phyloP scores from a whole-genome alignment of 179 eudicot genomes.

The Silene coronaria region DNA sequence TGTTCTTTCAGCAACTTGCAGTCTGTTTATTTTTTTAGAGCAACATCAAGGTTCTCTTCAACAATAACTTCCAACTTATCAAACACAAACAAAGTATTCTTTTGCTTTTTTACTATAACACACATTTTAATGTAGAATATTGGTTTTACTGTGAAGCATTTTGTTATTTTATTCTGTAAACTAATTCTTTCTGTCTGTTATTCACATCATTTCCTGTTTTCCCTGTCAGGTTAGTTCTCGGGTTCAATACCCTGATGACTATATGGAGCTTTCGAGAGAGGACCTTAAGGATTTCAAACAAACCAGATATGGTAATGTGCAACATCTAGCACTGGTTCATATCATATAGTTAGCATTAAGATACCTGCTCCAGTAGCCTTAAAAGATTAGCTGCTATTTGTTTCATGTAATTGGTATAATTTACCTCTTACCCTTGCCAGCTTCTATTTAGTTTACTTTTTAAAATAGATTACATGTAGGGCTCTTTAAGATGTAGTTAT shows the following conservation, averaged over 20 bases:
- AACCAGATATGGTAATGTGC: constrained; percentile 78
- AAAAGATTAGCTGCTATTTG: no score
- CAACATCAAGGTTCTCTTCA: no score
- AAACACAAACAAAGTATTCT: no score
- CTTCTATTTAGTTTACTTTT: background rate
- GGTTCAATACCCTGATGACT: constrained; percentile 87
- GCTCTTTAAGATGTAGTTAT: background rate
- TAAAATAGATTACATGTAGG: background rate
- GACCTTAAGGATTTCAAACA: constrained; percentile 93
- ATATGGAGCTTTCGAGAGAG: constrained; percentile 80
- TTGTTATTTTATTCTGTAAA: background rate
- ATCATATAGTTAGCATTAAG: background rate
- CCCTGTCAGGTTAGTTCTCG: constrained; percentile 73
- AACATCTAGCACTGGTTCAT: background rate
- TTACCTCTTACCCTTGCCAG: background rate
- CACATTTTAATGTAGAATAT: background rate
- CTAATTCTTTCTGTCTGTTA: background rate
- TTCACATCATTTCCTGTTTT: constrained; percentile 17
- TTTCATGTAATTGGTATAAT: background rate
- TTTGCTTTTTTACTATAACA: background rate
- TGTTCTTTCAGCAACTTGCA: background rate
- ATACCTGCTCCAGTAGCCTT: background rate
- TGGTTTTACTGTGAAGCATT: background rate
- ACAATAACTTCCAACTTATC: no score
- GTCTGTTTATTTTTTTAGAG: background rate